Conservation (phyloP, 495 filamentous ascomycete species). For the Penicillium subrubescens region DNA sequence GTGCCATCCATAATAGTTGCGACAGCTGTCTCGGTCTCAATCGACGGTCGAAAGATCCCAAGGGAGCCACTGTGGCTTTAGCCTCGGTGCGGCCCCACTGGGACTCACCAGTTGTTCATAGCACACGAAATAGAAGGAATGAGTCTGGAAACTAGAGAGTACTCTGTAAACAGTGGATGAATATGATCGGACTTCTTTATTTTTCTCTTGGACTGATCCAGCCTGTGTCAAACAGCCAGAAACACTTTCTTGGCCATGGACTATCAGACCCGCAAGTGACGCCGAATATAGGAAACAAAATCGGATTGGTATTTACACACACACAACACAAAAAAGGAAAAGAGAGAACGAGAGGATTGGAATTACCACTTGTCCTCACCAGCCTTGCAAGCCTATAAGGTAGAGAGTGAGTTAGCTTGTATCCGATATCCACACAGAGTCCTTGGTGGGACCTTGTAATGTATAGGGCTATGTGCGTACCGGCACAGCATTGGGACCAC, state of each 20-base stretch:
- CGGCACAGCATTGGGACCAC: conserved; percentile 58
- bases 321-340: conserved; percentile 40
- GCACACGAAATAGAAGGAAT: neutral
- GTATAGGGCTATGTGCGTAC: conserved; percentile 29
- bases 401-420: conserved; percentile 9
- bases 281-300: conserved; percentile 37
- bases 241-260: conserved; percentile 24
- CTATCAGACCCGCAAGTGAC: conserved; percentile 34
- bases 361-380: conserved; percentile 48
- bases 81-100: conserved; percentile 3
- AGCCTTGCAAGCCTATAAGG: conserved; percentile 44
- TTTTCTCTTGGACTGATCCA: conserved; percentile 18
- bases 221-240: conserved; percentile 15
- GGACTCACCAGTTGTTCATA: conserved; percentile 1
- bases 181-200: conserved; percentile 12
- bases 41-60: neutral
- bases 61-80: conserved; percentile 8
- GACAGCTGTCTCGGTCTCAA: neutral
- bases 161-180: neutral
- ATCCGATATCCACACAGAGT: neutral
- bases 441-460: neutral
- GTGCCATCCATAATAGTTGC: neutral
- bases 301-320: conserved; percentile 50
- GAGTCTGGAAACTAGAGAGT: neutral
- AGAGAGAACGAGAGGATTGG: conserved; percentile 11